Percentiles rank a stretch among this genome's conserved stretches.
Conservation (phyloP, 768 basidiomycete genomes). For the Pleurotus giganteus region DNA sequence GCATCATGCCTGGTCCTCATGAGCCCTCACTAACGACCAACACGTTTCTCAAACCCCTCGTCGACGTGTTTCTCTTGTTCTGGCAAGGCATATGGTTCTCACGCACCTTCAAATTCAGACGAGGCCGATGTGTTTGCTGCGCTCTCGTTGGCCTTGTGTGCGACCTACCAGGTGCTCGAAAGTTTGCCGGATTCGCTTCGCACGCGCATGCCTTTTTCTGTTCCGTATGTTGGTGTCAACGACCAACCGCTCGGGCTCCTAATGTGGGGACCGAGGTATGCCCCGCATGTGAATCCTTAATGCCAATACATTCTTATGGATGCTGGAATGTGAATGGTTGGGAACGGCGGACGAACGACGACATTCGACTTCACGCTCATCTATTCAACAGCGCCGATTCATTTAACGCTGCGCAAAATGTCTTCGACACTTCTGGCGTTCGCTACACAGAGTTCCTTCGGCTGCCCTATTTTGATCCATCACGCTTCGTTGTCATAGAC, state of each 20-base stretch:
- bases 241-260: neutral
- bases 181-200: conserved; percentile 19
- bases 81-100: conserved; percentile 30
- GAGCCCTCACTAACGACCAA: conserved; percentile 28
- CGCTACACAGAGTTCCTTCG: conserved; percentile 14
- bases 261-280: neutral
- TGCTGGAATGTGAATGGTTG: conserved; percentile 17
- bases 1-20: no score
- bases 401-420: conserved; percentile 15
- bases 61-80: conserved; percentile 22
- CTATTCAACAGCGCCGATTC: conserved; percentile 14
- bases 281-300: neutral
- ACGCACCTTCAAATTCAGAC: conserved; percentile 12
- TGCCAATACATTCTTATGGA: neutral
- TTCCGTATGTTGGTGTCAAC: conserved; percentile 12
- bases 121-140: conserved; percentile 20
- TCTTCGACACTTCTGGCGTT: conserved; percentile 17
- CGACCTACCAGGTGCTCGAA: conserved; percentile 33
- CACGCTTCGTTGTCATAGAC: conserved; percentile 16
- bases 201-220: conserved; percentile 17
- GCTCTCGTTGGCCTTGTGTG: conserved; percentile 27
- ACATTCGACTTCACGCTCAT: conserved; percentile 10
- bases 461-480: conserved; percentile 24
- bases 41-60: conserved; percentile 22
- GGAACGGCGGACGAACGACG: conserved; percentile 11